A percentile compares a stretch with the other conserved stretches of the same genome.
Conservation (phyloP, 2,329 filamentous ascomycete species). For the Penicillium sp. region DNA sequence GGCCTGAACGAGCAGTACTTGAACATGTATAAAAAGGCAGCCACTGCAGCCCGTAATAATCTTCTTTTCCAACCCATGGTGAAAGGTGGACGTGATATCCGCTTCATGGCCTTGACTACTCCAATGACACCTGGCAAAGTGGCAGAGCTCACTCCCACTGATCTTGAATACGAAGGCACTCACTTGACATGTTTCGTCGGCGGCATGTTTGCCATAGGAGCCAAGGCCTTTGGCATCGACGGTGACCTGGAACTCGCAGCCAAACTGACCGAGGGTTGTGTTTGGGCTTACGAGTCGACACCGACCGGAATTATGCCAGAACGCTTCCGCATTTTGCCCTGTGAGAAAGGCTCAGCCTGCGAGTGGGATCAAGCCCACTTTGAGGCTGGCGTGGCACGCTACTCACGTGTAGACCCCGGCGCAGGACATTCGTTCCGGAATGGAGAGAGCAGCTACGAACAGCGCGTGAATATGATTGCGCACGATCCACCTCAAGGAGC, state of each 20-base stretch:
- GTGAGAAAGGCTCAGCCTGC: slow-evolving; percentile 45
- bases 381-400: slow-evolving; percentile 34
- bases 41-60: slow-evolving; percentile 39
- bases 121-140: slow-evolving; percentile 23
- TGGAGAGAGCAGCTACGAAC: slow-evolving; percentile 25
- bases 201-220: slow-evolving; percentile 61
- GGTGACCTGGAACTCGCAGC: slow-evolving; percentile 55
- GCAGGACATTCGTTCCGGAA: slow-evolving; percentile 28
- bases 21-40: slow-evolving; percentile 44
- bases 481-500: slow-evolving; percentile 11
- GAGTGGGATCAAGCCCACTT: slow-evolving; percentile 50
- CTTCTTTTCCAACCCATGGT: slow-evolving; percentile 49
- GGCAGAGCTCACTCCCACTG: slow-evolving; percentile 7
- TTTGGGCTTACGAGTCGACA: slow-evolving; percentile 61
- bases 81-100: slow-evolving; percentile 41
- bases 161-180: slow-evolving; percentile 53
- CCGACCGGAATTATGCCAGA: slow-evolving; percentile 63
- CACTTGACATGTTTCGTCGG: slow-evolving; percentile 61
- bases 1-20: slow-evolving; percentile 44
- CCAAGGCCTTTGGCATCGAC: slow-evolving; percentile 55
- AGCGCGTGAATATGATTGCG: slow-evolving; percentile 19
- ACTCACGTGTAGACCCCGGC: slow-evolving; percentile 46
- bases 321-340: slow-evolving; percentile 53
- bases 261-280: slow-evolving; percentile 59
- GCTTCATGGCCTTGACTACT: slow-evolving; percentile 40